Percentiles rank a stretch among this genome's conserved stretches.
Conservation (phyloP, 2,329 filamentous ascomycete species). For the Thielaviopsis ethacetica region DNA sequence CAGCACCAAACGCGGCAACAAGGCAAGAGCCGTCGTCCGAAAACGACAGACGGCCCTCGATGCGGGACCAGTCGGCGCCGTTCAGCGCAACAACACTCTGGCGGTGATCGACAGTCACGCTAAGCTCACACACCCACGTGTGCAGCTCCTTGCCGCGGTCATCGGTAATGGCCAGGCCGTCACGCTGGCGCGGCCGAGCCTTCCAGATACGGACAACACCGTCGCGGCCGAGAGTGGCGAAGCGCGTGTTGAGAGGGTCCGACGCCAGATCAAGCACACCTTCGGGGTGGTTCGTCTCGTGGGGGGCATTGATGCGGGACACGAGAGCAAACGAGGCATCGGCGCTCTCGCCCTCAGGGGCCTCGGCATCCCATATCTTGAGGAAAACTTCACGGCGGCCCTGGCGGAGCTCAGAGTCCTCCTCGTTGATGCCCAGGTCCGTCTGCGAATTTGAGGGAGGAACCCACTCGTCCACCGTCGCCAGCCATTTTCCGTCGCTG, state of each 20-base stretch:
- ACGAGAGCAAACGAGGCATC: constrained; percentile 53
- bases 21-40: constrained; percentile 73
- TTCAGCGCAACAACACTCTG: constrained; percentile 20
- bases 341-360: constrained; percentile 20
- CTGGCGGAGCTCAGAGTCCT: constrained; percentile 28
- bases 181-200: constrained; percentile 50
- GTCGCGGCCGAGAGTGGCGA: constrained; percentile 76
- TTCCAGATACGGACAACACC: constrained; percentile 65
- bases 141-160: constrained; percentile 41
- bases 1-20: constrained; percentile 45
- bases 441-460: constrained; percentile 54
- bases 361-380: constrained; percentile 63
- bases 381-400: constrained; percentile 58
- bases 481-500: constrained; percentile 73
- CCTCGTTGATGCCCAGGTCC: constrained; percentile 20
- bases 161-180: constrained; percentile 49
- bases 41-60: constrained; percentile 53
- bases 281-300: constrained; percentile 40
- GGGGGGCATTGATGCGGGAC: constrained; percentile 70
- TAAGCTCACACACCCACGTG: constrained; percentile 57
- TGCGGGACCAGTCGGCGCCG: constrained; percentile 16
- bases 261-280: constrained; percentile 57
- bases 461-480: constrained; percentile 80
- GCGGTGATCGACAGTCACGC: constrained; percentile 32
- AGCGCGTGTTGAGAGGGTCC: constrained; percentile 52